Evolutionary conservation across 257 asterid genomes (phyloP), one percentile per base, ranked within the genome.

Genomic region (Nicotiana otophora): DNA sequence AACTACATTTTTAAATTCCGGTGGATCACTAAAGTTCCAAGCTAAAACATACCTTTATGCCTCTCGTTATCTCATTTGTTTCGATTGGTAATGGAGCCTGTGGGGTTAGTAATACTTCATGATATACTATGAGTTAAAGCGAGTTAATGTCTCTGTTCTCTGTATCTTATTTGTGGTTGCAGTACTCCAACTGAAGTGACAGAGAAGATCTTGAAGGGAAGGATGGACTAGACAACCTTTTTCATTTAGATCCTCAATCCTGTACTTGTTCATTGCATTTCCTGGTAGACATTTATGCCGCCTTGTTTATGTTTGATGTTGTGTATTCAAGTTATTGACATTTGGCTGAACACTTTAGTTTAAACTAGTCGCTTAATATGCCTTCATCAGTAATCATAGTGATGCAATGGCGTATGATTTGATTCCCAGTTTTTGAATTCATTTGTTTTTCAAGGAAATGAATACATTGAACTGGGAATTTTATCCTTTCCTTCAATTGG

Each of bases 181-280:
- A 95, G 98, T 85, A 93, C 98, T 31, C 95, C 97, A 7, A 92
- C 94, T 3, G 98, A 95, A 89, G 97, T 93, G 53, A 91, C 90
- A 4, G 97, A 93, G 91, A 92, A 90, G 84, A 89, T 93, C 84
- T 94, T 95, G 89, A 94, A 94, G 88, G 97, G 98, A 85, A 91
- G 97, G 84, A 94, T 94, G 98, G 98, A 94, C 81, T 77, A 55
- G 63, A 28, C 42, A 10, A 12, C 15, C 14, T 26, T 63, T 63
- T 26, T 28, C 36, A 12, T 63, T 63, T 1, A 11, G 4, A 2
- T 26, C 26, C 26, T 23, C 26, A 23, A 23, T 23, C 36, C 15
- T 63, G 19, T 11, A 63, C 69, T 62, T 26, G 69, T 63, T 63
- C 69, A 26, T 63, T 63, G 69, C 36, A 63, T 26, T 26, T 14